These are phyloP conservation scores for Mycena citricolor DNA, from an alignment of 1,284 basidiomycete species.

Conservation along the genomic window DNA sequence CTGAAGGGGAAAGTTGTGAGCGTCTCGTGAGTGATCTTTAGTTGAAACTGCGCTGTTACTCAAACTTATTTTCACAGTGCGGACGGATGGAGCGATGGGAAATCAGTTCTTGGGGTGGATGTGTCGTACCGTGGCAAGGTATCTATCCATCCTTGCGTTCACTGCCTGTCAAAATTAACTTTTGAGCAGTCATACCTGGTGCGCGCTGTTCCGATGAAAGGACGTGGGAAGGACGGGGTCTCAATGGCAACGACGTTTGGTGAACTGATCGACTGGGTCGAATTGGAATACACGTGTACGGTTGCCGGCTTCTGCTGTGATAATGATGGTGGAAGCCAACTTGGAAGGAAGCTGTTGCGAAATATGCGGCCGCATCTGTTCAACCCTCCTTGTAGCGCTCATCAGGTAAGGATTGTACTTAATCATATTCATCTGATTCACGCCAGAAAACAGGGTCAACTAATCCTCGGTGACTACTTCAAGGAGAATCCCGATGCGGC, in stretches of 20 bases:
- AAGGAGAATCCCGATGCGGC: constrained; percentile 23
- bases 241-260: constrained; percentile 27
- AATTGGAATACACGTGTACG: constrained; percentile 21
- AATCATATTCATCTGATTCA: neutral
- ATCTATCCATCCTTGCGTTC: constrained; percentile 10
- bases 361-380: constrained; percentile 25
- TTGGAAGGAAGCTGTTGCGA: constrained; percentile 24
- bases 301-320: constrained; percentile 26
- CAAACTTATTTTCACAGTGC: too few relatives aligned
- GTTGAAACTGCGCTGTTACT: constrained; percentile 21
- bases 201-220: constrained; percentile 24
- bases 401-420: constrained; percentile 23
- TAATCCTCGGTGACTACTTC: constrained; percentile 30
- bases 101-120: constrained; percentile 24
- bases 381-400: constrained; percentile 23
- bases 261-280: constrained; percentile 27
- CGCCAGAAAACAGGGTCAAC: constrained; percentile 24
- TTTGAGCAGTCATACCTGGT: constrained; percentile 25
- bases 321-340: constrained; percentile 29
- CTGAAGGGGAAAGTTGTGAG: constrained; percentile 15
- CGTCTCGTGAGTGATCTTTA: too few relatives aligned
- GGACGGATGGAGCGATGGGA: constrained; percentile 29
- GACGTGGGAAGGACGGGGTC: constrained; percentile 26
- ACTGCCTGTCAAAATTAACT: too few relatives aligned
- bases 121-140: constrained; percentile 25